Evolutionary conservation across 129 eudicot species (phyloP).

Genomic region (Tagetes patula): DNA sequence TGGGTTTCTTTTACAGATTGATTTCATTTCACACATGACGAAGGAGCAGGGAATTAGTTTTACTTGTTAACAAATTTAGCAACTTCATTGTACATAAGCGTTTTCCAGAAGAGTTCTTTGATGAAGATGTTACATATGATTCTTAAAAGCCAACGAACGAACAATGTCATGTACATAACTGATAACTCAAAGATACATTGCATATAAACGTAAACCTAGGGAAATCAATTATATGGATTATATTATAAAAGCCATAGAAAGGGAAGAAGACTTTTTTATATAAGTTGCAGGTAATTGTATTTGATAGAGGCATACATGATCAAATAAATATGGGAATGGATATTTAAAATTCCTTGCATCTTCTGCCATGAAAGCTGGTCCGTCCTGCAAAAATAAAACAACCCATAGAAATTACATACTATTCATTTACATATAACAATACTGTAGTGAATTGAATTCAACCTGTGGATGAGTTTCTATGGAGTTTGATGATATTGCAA

Average conservation of each 20-base stretch:
- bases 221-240: constrained; percentile 1
- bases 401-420: constrained; percentile 1
- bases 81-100: background rate
- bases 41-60: background rate
- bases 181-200: background rate
- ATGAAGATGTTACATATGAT: background rate
- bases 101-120: background rate
- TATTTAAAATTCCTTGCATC: constrained; percentile 66
- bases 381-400: constrained; percentile 70
- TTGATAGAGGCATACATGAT: constrained; percentile 51
- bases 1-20: background rate
- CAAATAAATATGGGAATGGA: constrained; percentile 94
- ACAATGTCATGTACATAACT: background rate
- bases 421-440: background rate
- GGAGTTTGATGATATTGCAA: constrained; percentile 96
- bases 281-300: background rate
- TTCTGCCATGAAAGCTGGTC: constrained; percentile 93
- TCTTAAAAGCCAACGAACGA: background rate
- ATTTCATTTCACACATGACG: background rate
- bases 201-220: background rate
- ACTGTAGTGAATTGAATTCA: constrained; percentile 23
- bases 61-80: background rate
- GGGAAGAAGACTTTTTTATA: background rate
- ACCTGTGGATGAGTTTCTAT: constrained; percentile 90
- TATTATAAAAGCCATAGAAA: background rate